Percentiles rank a stretch among this genome's conserved stretches.
phyloP scores from a whole-genome alignment of 768 basidiomycete species.

The Tulasnella calospora region DNA sequence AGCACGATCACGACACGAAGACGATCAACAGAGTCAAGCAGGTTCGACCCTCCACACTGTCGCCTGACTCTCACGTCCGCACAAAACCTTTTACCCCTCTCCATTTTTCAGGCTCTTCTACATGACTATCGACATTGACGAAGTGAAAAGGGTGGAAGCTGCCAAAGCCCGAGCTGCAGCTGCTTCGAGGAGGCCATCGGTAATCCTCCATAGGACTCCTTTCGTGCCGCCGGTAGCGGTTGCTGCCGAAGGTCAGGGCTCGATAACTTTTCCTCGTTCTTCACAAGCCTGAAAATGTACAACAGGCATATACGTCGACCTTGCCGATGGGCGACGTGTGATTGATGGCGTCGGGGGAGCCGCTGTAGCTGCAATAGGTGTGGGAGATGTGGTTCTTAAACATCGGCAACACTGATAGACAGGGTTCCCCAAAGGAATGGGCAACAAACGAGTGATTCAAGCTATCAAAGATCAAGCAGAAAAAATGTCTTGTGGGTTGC shows the following conservation, averaged over 20 bases:
- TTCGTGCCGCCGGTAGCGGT: slow-evolving; percentile 69
- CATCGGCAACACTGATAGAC: slow-evolving; percentile 20
- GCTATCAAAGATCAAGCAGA: slow-evolving; percentile 78
- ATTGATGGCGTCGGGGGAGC: slow-evolving; percentile 84
- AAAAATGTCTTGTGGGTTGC: slow-evolving; percentile 61
- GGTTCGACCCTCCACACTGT: not conserved
- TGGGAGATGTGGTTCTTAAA: slow-evolving; percentile 41
- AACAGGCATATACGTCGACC: slow-evolving; percentile 63
- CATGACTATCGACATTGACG: slow-evolving; percentile 1
- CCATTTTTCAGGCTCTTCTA: not conserved
- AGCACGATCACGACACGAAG: not conserved
- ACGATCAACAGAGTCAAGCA: not conserved
- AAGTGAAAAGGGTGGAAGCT: not conserved
- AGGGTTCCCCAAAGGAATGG: slow-evolving; percentile 27
- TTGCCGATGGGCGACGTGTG: slow-evolving; percentile 62
- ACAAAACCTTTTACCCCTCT: not conserved
- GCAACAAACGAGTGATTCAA: slow-evolving; percentile 33
- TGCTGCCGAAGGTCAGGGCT: slow-evolving; percentile 35
- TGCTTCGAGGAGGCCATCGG: slow-evolving; percentile 22
- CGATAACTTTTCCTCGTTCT: not conserved
- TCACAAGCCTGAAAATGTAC: not conserved
- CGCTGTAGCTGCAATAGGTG: slow-evolving; percentile 75
- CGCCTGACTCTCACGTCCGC: not conserved
- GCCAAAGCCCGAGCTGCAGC: not conserved
- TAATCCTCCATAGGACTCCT: slow-evolving; percentile 64